phyloP scores from a whole-genome alignment of 306 rosid species.

The Corylus heterophylla region DNA sequence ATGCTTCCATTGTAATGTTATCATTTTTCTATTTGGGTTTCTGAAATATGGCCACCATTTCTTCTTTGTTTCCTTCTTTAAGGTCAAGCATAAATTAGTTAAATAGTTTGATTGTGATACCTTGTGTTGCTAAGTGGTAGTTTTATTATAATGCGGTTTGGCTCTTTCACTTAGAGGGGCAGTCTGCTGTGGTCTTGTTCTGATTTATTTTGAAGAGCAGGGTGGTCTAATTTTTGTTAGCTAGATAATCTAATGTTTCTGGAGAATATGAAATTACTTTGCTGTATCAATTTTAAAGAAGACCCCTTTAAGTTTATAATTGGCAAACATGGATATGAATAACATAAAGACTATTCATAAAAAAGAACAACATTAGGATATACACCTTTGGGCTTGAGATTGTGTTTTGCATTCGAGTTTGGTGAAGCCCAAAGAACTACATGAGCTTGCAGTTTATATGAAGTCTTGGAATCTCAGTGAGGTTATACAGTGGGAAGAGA shows the following conservation, averaged over 20 bases:
- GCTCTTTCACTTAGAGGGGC: not conserved
- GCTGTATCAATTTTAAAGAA: not conserved
- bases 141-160: slow-evolving; percentile 5
- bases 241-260: not conserved
- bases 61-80: not conserved
- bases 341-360: not conserved
- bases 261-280: not conserved
- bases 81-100: not conserved
- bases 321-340: not conserved
- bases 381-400: not conserved
- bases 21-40: not conserved
- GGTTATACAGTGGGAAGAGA: not conserved
- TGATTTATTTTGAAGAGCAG: not conserved
- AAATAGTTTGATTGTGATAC: slow-evolving; percentile 1
- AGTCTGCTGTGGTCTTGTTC: not conserved
- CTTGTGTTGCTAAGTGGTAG: not conserved
- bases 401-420: not conserved
- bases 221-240: not conserved
- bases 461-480: not conserved
- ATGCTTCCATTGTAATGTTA: not conserved
- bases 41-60: not conserved
- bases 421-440: not conserved
- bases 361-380: not conserved
- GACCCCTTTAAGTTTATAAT: not conserved
- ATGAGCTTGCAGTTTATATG: not conserved